phyloP scores from a whole-genome alignment of 2,329 filamentous ascomycete species.

The Lomentospora prolificans region DNA sequence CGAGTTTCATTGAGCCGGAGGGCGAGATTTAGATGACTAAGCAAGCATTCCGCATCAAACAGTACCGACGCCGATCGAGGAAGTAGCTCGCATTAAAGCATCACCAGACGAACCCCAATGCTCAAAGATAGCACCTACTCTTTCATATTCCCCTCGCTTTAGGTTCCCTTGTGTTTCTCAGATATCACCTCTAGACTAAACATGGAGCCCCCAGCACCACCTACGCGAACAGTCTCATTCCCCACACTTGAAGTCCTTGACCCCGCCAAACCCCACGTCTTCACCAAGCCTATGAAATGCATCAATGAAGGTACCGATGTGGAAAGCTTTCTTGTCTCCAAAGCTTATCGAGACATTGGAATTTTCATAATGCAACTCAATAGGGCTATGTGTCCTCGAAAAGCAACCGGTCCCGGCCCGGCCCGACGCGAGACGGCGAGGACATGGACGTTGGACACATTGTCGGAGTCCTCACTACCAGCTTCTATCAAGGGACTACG shows the following conservation, averaged over 20 bases:
- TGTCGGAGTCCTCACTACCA: conserved; percentile 18
- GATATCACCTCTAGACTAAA: too few relatives aligned
- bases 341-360: conserved; percentile 80
- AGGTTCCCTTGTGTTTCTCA: too few relatives aligned
- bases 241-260: conserved; percentile 39
- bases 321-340: conserved; percentile 64
- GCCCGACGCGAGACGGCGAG: conserved; percentile 11
- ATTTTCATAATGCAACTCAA: conserved; percentile 86
- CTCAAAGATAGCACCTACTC: too few relatives aligned
- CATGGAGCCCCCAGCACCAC: conserved; percentile 7
- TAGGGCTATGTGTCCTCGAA: conserved; percentile 68
- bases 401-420: conserved; percentile 24
- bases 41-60: too few relatives aligned
- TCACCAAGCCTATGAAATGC: conserved; percentile 61
- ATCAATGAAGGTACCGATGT: conserved; percentile 85
- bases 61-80: too few relatives aligned
- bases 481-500: conserved; percentile 55
- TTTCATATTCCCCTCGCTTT: too few relatives aligned
- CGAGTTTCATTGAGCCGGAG: too few relatives aligned
- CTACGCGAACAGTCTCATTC: conserved; percentile 3
- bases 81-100: too few relatives aligned
- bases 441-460: conserved; percentile 8
- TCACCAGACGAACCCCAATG: too few relatives aligned
- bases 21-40: too few relatives aligned
- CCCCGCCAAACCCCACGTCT: conserved; percentile 36